These are phyloP conservation scores for Calocera viscosa DNA, from an alignment of 768 basidiomycete species.

Conservation along the genomic window DNA sequence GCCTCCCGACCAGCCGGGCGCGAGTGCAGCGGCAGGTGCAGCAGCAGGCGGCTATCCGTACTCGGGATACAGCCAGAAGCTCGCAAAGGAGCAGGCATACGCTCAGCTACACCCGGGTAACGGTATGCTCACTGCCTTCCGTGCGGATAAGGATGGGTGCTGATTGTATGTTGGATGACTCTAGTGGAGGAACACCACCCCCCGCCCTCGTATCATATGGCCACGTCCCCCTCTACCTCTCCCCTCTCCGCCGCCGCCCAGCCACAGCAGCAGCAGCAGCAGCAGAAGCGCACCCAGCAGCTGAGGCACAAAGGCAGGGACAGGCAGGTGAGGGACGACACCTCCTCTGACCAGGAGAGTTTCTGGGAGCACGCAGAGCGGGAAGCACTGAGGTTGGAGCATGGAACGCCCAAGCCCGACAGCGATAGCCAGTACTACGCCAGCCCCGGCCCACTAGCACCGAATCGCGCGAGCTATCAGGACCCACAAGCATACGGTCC, in stretches of 20 bases:
- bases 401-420: background rate
- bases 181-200: background rate
- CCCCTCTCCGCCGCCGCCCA: background rate
- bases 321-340: background rate
- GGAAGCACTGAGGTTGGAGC: background rate
- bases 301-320: background rate
- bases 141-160: no score
- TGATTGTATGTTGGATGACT: background rate
- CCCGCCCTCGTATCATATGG: background rate
- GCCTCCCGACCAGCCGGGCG: no score
- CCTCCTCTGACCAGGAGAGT: background rate
- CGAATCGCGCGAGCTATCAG: no score
- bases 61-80: no score
- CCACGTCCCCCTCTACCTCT: background rate
- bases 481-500: no score
- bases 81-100: no score
- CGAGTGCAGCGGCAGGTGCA: no score
- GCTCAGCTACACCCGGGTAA: no score
- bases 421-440: no score
- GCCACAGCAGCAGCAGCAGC: background rate
- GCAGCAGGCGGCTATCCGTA: no score
- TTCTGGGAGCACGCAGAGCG: background rate
- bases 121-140: no score
- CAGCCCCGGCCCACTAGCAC: no score
- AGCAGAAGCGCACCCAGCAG: background rate